A percentile compares a stretch with the other conserved stretches of the same genome.
Conservation (phyloP, 345 rosid genomes). For the Salix suchowensis region DNA sequence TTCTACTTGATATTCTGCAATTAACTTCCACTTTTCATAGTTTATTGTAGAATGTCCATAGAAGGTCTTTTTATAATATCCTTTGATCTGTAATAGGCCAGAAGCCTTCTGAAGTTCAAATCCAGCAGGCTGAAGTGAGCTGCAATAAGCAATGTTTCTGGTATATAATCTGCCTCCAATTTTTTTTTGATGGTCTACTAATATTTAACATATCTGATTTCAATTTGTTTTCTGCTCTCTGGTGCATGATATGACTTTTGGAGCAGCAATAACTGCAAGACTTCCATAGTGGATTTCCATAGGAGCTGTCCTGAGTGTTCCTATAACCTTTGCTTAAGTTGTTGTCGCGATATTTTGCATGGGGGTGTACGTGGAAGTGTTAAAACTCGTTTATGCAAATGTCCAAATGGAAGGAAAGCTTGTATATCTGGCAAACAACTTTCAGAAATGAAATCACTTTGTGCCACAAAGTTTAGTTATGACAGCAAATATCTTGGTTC, state of each 20-base stretch:
- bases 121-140: conserved; percentile 41
- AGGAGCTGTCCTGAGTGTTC: conserved; percentile 70
- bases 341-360: conserved; percentile 48
- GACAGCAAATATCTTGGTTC: conserved; percentile 25
- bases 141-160: conserved; percentile 46
- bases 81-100: conserved; percentile 39
- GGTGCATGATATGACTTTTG: conserved; percentile 24
- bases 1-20: conserved; percentile 9
- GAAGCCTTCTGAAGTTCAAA: conserved; percentile 45
- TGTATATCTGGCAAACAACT: conserved; percentile 23
- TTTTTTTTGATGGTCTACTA: not conserved
- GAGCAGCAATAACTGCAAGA: conserved; percentile 54
- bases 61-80: conserved; percentile 15
- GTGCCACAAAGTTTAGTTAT: conserved; percentile 20
- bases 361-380: conserved; percentile 36
- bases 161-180: conserved; percentile 37
- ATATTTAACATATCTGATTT: conserved; percentile 12
- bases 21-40: not conserved
- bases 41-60: not conserved
- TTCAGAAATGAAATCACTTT: conserved; percentile 27
- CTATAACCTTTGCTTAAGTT: conserved; percentile 55
- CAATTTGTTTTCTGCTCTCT: conserved; percentile 18
- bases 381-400: conserved; percentile 34
- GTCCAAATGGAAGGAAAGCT: conserved; percentile 31
- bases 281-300: conserved; percentile 54